Conservation (phyloP, 164 flowering plant species). For the Nymphaea thermarum region DNA sequence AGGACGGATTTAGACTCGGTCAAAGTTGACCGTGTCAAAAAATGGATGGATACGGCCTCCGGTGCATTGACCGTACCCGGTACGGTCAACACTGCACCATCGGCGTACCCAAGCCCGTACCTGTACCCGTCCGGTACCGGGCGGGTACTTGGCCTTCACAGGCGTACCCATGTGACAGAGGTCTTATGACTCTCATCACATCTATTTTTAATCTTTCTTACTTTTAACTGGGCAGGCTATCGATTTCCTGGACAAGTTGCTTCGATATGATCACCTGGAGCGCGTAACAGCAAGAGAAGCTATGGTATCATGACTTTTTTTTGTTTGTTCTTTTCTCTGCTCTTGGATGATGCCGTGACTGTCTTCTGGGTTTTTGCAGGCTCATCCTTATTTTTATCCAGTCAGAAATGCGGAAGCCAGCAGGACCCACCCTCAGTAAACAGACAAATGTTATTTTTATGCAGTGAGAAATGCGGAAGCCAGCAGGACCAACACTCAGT, state of each 20-base stretch:
- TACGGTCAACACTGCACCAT: no score
- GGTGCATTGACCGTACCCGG: no score
- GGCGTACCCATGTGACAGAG: no score
- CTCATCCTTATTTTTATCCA: conserved; percentile 82
- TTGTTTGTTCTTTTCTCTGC: background rate
- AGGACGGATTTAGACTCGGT: no score
- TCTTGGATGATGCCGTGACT: background rate
- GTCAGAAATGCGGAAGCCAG: conserved; percentile 80
- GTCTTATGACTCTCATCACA: no score
- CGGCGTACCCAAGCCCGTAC: no score
- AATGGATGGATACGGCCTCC: no score
- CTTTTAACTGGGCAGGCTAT: conserved; percentile 37
- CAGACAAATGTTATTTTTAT: conserved; percentile 29
- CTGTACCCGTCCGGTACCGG: no score
- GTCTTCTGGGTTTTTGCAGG: conserved; percentile 30
- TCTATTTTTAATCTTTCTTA: background rate
- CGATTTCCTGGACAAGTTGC: conserved; percentile 88
- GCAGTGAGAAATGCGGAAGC: conserved; percentile 23
- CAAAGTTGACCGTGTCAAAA: no score
- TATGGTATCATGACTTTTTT: conserved; percentile 38
- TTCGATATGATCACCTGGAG: conserved; percentile 96
- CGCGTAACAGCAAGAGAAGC: conserved; percentile 99
- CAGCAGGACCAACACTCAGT: conserved; percentile 29
- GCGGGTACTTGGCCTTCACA: no score
- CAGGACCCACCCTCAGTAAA: conserved; percentile 16